Evolutionary conservation across 1,284 basidiomycete species (phyloP), one percentile per base, ranked within the genome.

Genomic region (Trichosporon sp.): DNA sequence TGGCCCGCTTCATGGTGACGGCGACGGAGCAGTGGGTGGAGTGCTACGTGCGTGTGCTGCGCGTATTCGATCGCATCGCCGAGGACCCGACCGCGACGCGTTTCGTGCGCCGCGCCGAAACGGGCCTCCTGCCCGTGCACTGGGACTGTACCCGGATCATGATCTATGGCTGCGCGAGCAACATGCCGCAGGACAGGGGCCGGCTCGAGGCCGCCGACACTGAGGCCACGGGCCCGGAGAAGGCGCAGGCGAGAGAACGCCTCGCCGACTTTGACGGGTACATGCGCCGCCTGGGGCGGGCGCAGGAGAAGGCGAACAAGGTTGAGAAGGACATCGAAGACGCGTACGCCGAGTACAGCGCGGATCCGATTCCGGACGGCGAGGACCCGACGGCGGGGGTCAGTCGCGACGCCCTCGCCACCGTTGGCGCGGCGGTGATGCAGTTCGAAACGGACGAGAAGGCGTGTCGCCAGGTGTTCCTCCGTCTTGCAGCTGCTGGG

Each of bases 1-100:
- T 59, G 54, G 54, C 54, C 14, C 54, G 54, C 54, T 59, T 59
- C 54, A 59, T 59, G 54, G 54, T 59, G 54, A 59, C 54, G 54
- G 54, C n/a, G 14, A n/a, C n/a, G 5, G 54, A 59, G 54, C 54
- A 59, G 54, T 59, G 54, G 54, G 54, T 59, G 21, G 54, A 14
- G 54, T n/a, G 54, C 54, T 59, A 59, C 54, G 54, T 59, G 5
- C 54, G 54, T 21, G 3, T 59, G 21, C 54, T 59, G 21, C 54
- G 21, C 21, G 14, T 59, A 4, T 59, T 21, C 19, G 10, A n/a
- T 1, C 43, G 43, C 16, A 11, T 46, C 43, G 43, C 16, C 43
- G 16, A 16, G 43, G 16, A 46, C 16, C 16, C 43, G 43, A n/a
- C 43, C 3, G 43, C 43, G 7, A 8, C 4, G 16, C 43, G 43